Percentiles rank a stretch among this genome's conserved stretches.
Evolutionary conservation across 2,329 filamentous ascomycete species (phyloP).

Genomic region (Kalaharituber pfeilii): DNA sequence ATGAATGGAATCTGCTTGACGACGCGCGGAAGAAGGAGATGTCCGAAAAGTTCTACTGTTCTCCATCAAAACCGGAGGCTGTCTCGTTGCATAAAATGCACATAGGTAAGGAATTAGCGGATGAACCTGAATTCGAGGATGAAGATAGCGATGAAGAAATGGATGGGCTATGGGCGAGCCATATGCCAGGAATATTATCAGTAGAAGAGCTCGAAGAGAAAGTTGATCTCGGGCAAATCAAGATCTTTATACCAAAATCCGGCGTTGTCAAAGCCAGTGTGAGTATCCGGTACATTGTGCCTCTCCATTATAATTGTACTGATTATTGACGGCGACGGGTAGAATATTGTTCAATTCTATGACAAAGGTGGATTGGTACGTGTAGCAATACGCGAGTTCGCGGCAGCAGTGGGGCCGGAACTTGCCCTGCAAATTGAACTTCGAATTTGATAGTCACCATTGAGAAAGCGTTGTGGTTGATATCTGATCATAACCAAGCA

Average conservation of each 20-base stretch:
- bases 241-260: neutral
- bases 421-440: conserved; percentile 41
- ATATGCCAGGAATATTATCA: neutral
- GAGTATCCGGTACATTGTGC: neutral
- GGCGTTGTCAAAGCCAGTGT: neutral
- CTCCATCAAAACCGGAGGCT: conserved; percentile 13
- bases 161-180: neutral
- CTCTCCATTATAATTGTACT: neutral
- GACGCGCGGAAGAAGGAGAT: conserved; percentile 34
- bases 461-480: too few species aligned
- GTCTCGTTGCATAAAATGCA: neutral
- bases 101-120: neutral
- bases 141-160: neutral
- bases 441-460: too few species aligned
- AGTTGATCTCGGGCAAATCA: neutral
- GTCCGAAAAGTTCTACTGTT: conserved; percentile 40
- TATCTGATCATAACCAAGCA: too few species aligned
- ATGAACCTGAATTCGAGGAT: neutral
- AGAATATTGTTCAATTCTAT: neutral
- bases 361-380: neutral
- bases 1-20: conserved; percentile 45
- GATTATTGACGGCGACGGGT: neutral
- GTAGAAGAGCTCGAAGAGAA: neutral
- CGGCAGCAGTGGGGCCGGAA: conserved; percentile 47
- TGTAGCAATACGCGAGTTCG: conserved; percentile 27